phyloP scores from a whole-genome alignment of 495 filamentous ascomycete genomes.

The Aspergillus ostianus region DNA sequence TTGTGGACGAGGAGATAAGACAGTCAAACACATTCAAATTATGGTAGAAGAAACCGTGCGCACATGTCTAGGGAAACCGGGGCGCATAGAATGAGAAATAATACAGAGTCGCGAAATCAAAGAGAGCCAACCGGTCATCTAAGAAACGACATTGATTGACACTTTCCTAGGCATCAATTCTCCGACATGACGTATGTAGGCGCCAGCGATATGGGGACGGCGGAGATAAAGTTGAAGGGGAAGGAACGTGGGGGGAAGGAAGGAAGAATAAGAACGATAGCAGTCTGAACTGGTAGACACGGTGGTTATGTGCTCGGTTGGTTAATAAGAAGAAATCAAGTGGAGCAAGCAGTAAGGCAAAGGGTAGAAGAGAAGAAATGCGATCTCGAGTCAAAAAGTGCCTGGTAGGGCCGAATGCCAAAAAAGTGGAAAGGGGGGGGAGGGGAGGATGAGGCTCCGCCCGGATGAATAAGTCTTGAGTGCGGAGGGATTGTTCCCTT shows the following conservation, averaged over 20 bases:
- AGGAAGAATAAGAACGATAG: background rate
- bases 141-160: no score
- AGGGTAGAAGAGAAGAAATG: background rate
- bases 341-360: background rate
- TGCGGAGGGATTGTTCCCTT: no score
- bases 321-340: background rate
- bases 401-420: background rate
- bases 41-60: no score
- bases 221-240: background rate
- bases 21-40: no score
- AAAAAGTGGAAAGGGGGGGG: background rate
- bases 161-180: background rate
- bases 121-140: no score
- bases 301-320: slow-evolving; percentile 5
- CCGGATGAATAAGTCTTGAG: background rate
- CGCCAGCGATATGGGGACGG: background rate
- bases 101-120: no score
- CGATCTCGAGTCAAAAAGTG: background rate
- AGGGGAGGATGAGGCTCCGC: background rate
- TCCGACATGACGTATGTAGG: background rate
- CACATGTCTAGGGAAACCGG: no score
- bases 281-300: background rate
- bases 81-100: no score
- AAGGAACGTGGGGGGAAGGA: background rate
- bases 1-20: no score